phyloP scores from a whole-genome alignment of 2,329 filamentous ascomycete species.

The Fusarium nygamai region DNA sequence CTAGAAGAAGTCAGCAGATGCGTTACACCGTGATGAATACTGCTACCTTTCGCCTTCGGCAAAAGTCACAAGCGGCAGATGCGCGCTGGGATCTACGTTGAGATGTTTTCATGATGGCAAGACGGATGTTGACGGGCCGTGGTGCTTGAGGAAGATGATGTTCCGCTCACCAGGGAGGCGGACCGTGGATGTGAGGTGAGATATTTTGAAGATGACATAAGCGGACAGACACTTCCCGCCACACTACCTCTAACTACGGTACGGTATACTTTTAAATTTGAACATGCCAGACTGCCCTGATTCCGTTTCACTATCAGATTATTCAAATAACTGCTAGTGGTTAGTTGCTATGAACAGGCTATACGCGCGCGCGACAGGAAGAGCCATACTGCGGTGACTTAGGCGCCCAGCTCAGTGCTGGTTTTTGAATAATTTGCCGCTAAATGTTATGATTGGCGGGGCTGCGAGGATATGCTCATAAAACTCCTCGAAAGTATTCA shows the following conservation, averaged over 20 bases:
- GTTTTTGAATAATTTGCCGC: no score
- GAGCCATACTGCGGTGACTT: background rate
- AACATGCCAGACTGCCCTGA: background rate
- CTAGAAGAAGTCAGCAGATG: background rate
- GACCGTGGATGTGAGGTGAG: background rate
- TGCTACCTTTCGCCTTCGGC: constrained; percentile 33
- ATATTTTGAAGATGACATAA: background rate
- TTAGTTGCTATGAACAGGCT: background rate
- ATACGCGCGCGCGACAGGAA: background rate
- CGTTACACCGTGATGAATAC: rapidly evolving
- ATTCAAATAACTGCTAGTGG: background rate
- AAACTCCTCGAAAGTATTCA: background rate
- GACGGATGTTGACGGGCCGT: background rate
- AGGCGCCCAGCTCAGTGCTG: no score
- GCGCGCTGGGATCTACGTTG: background rate
- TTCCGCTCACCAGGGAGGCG: background rate
- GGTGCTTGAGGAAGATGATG: background rate
- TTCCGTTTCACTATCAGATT: background rate
- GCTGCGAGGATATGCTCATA: no score
- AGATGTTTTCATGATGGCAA: background rate
- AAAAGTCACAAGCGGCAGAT: constrained; percentile 35
- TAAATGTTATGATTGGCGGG: no score
- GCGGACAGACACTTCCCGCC: background rate
- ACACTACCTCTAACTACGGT: background rate
- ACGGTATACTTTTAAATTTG: background rate